phyloP scores from a whole-genome alignment of 2,329 filamentous ascomycete species.

The Plectosphaerella plurivora region DNA sequence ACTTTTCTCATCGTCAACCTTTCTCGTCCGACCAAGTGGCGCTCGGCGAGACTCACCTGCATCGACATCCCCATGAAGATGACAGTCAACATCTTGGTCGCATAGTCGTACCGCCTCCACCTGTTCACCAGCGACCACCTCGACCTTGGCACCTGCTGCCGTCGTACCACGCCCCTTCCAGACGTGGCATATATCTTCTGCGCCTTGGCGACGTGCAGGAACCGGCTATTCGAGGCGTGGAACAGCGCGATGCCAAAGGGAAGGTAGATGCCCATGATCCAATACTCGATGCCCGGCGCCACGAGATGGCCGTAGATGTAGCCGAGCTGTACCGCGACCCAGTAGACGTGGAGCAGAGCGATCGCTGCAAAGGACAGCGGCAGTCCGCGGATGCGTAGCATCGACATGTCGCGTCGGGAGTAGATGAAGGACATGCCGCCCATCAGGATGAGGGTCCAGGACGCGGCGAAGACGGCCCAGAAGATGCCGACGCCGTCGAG shows the following conservation, averaged over 20 bases:
- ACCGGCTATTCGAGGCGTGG: slow-evolving; percentile 58
- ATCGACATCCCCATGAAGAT: slow-evolving; percentile 50
- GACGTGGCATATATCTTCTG: slow-evolving; percentile 5
- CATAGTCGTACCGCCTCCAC: slow-evolving; percentile 38
- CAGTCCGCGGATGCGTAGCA: slow-evolving; percentile 30
- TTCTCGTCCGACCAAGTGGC: neutral
- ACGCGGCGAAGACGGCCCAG: slow-evolving; percentile 28
- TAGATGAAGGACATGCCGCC: slow-evolving; percentile 35
- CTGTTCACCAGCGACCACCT: slow-evolving; percentile 24
- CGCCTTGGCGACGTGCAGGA: slow-evolving; percentile 20
- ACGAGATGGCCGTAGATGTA: slow-evolving; percentile 33
- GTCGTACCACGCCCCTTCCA: slow-evolving; percentile 5
- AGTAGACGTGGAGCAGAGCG: slow-evolving; percentile 36
- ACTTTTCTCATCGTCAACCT: slow-evolving; percentile 30
- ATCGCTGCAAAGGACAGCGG: slow-evolving; percentile 23
- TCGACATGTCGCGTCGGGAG: slow-evolving; percentile 31
- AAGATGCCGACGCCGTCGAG: slow-evolving; percentile 35
- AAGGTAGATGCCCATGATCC: slow-evolving; percentile 63
- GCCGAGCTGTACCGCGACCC: slow-evolving; percentile 31
- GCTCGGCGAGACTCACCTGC: slow-evolving; percentile 39
- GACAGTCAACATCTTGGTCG: slow-evolving; percentile 41
- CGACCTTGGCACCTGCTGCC: slow-evolving; percentile 8
- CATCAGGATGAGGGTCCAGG: slow-evolving; percentile 34
- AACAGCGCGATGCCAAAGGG: slow-evolving; percentile 63
- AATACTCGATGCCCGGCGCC: slow-evolving; percentile 54